phyloP scores from a whole-genome alignment of 257 asterid genomes.

The Handroanthus guayacan region DNA sequence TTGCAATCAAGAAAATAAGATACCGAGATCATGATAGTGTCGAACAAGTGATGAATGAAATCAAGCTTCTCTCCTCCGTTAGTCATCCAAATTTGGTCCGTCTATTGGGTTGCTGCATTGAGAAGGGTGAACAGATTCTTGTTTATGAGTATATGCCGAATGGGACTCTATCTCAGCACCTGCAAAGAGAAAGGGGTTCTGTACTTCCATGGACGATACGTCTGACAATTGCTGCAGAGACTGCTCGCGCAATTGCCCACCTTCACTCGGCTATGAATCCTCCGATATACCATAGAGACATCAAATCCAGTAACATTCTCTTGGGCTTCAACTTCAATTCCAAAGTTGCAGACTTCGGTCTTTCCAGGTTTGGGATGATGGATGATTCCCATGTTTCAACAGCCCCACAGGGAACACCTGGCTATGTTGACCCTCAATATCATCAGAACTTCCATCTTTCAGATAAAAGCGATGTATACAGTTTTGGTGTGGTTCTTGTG shows the following conservation, averaged over 20 bases:
- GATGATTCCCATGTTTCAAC: constrained; percentile 95
- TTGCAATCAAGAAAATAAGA: constrained; percentile 78
- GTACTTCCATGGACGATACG: constrained; percentile 88
- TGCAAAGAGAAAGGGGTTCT: constrained; percentile 68
- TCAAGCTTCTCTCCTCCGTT: constrained; percentile 85
- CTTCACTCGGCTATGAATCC: constrained; percentile 84
- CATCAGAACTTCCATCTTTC: constrained; percentile 96
- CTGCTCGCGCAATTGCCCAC: constrained; percentile 84
- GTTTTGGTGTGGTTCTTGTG: constrained; percentile 95
- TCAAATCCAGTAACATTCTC: constrained; percentile 87
- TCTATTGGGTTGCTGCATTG: constrained; percentile 88
- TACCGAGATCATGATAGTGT: constrained; percentile 68
- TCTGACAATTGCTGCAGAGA: constrained; percentile 85
- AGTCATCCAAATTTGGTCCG: constrained; percentile 95
- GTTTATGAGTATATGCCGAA: constrained; percentile 89
- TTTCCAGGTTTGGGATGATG: constrained; percentile 85
- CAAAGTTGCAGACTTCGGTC: constrained; percentile 93
- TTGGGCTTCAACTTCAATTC: constrained; percentile 75
- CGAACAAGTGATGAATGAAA: constrained; percentile 89
- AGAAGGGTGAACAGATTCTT: constrained; percentile 86
- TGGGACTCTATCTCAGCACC: constrained; percentile 90
- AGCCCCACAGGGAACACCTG: constrained; percentile 98
- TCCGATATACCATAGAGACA: constrained; percentile 90
- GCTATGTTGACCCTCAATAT: constrained; percentile 92
- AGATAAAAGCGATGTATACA: constrained; percentile 94